Conservation (phyloP, 164 flowering plant genomes). For the Euptelea pleiosperma region DNA sequence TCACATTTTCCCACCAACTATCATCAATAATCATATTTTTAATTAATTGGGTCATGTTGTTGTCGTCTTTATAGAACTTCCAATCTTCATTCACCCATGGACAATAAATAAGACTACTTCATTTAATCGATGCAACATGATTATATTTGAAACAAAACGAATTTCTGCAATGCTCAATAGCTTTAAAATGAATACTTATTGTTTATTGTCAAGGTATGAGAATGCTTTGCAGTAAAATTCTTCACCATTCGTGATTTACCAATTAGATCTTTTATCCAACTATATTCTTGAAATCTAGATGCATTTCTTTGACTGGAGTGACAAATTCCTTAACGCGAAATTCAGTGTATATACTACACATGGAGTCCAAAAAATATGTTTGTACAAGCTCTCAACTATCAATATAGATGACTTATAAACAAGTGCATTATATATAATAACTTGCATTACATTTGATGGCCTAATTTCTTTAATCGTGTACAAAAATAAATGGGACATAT, state of each 20-base stretch:
- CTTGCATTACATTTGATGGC: neutral
- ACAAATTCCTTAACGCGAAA: neutral
- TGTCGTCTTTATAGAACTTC: neutral
- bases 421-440: neutral
- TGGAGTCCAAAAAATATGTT: neutral
- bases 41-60: neutral
- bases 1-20: neutral
- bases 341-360: neutral
- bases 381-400: neutral
- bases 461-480: neutral
- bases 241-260: too few relatives aligned
- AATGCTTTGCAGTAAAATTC: too few relatives aligned
- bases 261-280: too few relatives aligned
- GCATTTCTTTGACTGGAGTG: too few relatives aligned
- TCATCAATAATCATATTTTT: neutral
- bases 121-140: neutral
- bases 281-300: too few relatives aligned
- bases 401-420: neutral
- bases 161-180: neutral
- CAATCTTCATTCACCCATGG: neutral
- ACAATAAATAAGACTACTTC: neutral
- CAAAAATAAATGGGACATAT: too few relatives aligned
- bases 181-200: neutral
- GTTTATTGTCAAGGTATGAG: neutral
- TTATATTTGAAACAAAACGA: neutral